Evolutionary conservation across 1,139 yeast genomes (phyloP).

Genomic region (Yamadazyma membranifaciens): DNA sequence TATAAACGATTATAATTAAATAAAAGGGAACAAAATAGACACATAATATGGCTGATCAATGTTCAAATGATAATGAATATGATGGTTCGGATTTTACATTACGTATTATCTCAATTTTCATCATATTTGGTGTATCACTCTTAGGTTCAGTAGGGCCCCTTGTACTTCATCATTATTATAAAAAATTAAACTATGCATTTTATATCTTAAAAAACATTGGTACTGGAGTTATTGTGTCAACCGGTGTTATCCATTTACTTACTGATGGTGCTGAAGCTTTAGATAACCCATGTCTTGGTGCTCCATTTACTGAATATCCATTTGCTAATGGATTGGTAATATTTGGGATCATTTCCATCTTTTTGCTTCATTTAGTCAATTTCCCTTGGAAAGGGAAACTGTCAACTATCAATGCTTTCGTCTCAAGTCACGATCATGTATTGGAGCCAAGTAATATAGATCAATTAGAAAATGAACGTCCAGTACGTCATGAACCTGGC

Average conservation of each 20-base stretch:
- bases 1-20: no score
- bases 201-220: constrained; percentile 29
- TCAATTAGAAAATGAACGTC: background rate
- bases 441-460: background rate
- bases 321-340: constrained; percentile 36
- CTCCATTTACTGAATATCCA: constrained; percentile 28
- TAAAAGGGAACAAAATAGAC: no score
- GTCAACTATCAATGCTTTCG: constrained; percentile 28
- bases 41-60: constrained; percentile 5
- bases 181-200: constrained; percentile 27
- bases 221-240: constrained; percentile 35
- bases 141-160: constrained; percentile 34
- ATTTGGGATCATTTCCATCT: constrained; percentile 31
- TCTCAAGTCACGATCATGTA: constrained; percentile 2
- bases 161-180: constrained; percentile 19
- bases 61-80: constrained; percentile 19
- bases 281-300: constrained; percentile 29
- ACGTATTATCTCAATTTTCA: constrained; percentile 31
- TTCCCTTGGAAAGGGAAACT: no score
- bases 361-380: constrained; percentile 12
- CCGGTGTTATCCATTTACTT: constrained; percentile 34
- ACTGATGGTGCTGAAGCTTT: constrained; percentile 28
- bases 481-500: no score
- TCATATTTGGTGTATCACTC: constrained; percentile 28
- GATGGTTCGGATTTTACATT: constrained; percentile 25